Base-by-base conservation (phyloP, 768 basidiomycete genomes). In the Amanita muscaria region DNA sequence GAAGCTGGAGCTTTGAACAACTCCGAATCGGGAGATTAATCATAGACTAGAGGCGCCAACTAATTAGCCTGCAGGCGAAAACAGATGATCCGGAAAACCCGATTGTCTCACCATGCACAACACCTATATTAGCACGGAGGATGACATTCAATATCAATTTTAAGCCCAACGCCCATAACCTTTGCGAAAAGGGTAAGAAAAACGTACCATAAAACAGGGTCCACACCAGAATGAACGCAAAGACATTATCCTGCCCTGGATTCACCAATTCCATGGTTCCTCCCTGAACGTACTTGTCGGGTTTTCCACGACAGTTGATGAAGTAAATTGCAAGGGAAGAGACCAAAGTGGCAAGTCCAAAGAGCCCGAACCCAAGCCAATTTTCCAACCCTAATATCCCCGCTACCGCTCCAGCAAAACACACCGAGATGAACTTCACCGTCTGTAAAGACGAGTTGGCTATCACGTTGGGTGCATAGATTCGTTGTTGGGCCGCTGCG, bases 141-240 rank as follows among this genome's bases (percentile, higher is more conserved):
- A 31, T 14, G 11, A 44, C 19, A 22, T 25, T 19, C 27, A 31
- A 27, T 24, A n/a, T n/a, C n/a, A n/a, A n/a, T n/a, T n/a, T n/a
- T n/a, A n/a, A n/a, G n/a, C n/a, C n/a, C n/a, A n/a, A n/a, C n/a
- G n/a, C n/a, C n/a, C n/a, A n/a, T n/a, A n/a, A n/a, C n/a, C n/a
- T n/a, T n/a, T n/a, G n/a, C n/a, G n/a, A 18, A 32, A 19, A 44
- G 12, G 46, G 12, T n/a, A 11, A 25, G 8, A 9, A n/a, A 18
- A 11, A 64, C 84, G 48, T 54, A 89, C 88, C 92, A 60, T 88
- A 94, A 60, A 92, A 87, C 44, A 94, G 67, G 27, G 92, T 97
- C 92, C 92, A 97, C 16, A 86, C 83, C 22, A 96, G 75, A 47
- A 97, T 75, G 56, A 93, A 97, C 3, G 89, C 88, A 56, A 90